These are phyloP conservation scores for Parastagonospora nodorum DNA, from an alignment of 2,329 filamentous ascomycete genomes.

Conservation along the genomic window DNA sequence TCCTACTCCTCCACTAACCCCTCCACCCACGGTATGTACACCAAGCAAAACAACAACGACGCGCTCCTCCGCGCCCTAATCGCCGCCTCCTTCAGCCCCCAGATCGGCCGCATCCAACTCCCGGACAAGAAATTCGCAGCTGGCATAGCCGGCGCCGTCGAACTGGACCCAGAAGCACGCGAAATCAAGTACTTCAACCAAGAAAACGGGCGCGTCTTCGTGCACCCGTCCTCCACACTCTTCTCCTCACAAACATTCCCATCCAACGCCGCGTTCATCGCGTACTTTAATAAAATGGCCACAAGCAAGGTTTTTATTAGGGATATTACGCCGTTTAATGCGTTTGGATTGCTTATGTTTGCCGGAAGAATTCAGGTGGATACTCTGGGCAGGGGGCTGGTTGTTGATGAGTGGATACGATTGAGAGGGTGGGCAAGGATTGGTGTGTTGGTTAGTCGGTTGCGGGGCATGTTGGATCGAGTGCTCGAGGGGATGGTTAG, in stretches of 20 bases:
- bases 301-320: slow-evolving; percentile 91
- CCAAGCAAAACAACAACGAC: slow-evolving; percentile 55
- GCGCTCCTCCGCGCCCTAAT: slow-evolving; percentile 55
- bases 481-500: slow-evolving; percentile 81
- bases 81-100: slow-evolving; percentile 66
- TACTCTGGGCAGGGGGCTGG: slow-evolving; percentile 80
- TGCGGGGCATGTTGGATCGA: slow-evolving; percentile 85
- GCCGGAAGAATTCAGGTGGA: slow-evolving; percentile 84
- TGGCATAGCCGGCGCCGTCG: slow-evolving; percentile 85
- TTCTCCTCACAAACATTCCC: slow-evolving; percentile 83
- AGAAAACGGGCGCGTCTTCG: slow-evolving; percentile 71
- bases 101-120: slow-evolving; percentile 89
- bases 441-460: slow-evolving; percentile 81
- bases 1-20: slow-evolving; percentile 39
- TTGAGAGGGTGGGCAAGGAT: slow-evolving; percentile 93
- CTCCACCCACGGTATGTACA: slow-evolving; percentile 43
- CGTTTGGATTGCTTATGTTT: slow-evolving; percentile 86
- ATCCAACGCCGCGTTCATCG: slow-evolving; percentile 75
- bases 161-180: slow-evolving; percentile 87
- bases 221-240: slow-evolving; percentile 86
- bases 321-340: slow-evolving; percentile 91
- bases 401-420: slow-evolving; percentile 89
- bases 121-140: slow-evolving; percentile 95
- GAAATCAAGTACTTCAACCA: slow-evolving; percentile 87
- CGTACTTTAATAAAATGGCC: slow-evolving; percentile 89